These are phyloP conservation scores for Onygenales sp. DNA, from an alignment of 2,329 filamentous ascomycete genomes.

Conservation along the genomic window DNA sequence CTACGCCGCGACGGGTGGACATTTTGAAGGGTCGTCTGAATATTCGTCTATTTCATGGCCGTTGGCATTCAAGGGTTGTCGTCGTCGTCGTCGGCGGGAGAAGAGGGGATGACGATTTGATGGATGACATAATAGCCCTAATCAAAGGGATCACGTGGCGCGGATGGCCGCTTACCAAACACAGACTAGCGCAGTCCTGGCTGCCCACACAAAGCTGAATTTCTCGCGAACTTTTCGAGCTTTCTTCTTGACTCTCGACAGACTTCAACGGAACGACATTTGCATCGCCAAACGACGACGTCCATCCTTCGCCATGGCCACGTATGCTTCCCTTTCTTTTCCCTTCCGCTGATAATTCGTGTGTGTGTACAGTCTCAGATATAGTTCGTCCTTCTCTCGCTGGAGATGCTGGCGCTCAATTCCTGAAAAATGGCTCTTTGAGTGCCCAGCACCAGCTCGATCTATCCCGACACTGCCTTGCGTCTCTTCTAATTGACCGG, in stretches of 20 bases:
- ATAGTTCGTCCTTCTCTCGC: conserved; percentile 76
- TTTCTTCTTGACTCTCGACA: conserved; percentile 16
- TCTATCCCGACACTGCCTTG: conserved; percentile 45
- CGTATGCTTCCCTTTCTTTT: conserved; percentile 43
- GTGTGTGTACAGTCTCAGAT: conserved; percentile 48
- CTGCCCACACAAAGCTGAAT: conserved; percentile 28
- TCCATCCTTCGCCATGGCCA: conserved; percentile 50
- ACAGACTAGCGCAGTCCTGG: conserved; percentile 14
- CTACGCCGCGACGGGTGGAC: conserved; percentile 56
- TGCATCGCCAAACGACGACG: conserved; percentile 30
- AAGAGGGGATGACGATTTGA: neutral
- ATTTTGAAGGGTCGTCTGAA: conserved; percentile 19
- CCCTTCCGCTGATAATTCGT: conserved; percentile 25
- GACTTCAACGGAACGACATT: conserved; percentile 20
- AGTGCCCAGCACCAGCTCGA: conserved; percentile 62
- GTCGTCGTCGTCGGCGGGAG: neutral
- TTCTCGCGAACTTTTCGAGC: conserved; percentile 9
- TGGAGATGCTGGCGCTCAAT: conserved; percentile 43
- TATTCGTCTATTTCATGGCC: neutral
- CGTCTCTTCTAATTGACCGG: conserved; percentile 11
- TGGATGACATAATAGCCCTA: conserved; percentile 20
- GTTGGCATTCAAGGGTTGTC: neutral
- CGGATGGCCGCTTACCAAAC: neutral
- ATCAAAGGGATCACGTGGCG: conserved; percentile 1
- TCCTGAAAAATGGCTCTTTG: conserved; percentile 17